Conservation (phyloP, 345 rosid species). For the Mercurialis annua region DNA sequence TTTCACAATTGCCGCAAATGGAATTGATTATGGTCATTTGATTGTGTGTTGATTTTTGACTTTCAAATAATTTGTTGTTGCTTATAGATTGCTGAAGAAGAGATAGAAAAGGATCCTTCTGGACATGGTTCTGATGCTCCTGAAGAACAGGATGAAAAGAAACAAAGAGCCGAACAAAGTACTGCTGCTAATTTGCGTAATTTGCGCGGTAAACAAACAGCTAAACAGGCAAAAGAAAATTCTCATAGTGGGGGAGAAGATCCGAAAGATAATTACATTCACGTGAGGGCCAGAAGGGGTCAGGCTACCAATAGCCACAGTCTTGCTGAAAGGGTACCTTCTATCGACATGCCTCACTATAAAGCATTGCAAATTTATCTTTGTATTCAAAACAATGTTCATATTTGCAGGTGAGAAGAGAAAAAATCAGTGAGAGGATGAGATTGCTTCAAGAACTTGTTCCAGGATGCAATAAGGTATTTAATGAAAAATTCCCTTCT, state of each 20-base stretch:
- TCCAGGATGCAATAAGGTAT: slow-evolving; percentile 96
- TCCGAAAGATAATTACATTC: slow-evolving; percentile 76
- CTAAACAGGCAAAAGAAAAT: slow-evolving; percentile 57
- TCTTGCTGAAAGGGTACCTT: slow-evolving; percentile 91
- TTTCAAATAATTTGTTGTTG: slow-evolving; percentile 15
- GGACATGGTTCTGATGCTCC: slow-evolving; percentile 36
- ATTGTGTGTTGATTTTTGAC: neutral
- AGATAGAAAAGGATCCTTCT: slow-evolving; percentile 44
- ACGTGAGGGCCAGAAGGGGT: slow-evolving; percentile 92
- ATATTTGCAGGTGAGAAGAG: slow-evolving; percentile 78
- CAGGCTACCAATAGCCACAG: slow-evolving; percentile 97
- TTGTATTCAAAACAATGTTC: slow-evolving; percentile 14
- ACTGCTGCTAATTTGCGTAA: slow-evolving; percentile 36
- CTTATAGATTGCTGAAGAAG: slow-evolving; percentile 49
- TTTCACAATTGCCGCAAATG: slow-evolving; percentile 9
- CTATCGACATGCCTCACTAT: neutral
- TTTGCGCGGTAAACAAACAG: slow-evolving; percentile 44
- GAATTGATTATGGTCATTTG: neutral
- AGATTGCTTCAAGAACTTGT: slow-evolving; percentile 95
- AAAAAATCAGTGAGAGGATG: slow-evolving; percentile 95
- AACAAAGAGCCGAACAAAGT: slow-evolving; percentile 47
- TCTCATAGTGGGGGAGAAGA: slow-evolving; percentile 65
- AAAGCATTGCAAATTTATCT: slow-evolving; percentile 3
- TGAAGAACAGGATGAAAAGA: slow-evolving; percentile 60
- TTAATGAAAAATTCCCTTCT: slow-evolving; percentile 1